A percentile compares a stretch with the other conserved stretches of the same genome.
Evolutionary conservation across 2,329 filamentous ascomycete species (phyloP).

Genomic region (Nakataea oryzae): DNA sequence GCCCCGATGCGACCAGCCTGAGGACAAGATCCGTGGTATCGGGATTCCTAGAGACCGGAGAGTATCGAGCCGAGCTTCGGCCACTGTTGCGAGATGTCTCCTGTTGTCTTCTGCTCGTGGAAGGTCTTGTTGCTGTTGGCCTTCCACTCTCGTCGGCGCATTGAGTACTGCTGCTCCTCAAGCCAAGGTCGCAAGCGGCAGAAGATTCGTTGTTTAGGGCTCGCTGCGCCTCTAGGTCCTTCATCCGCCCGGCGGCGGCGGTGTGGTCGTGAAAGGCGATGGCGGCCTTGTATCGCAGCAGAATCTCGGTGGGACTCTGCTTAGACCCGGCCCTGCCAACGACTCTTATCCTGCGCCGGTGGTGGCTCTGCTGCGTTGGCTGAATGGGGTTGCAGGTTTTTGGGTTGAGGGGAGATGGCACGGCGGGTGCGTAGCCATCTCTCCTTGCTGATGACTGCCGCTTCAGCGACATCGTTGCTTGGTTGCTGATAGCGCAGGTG

Average conservation of each 20-base stretch:
- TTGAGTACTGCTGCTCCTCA: not conserved
- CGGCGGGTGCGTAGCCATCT: constrained; percentile 4
- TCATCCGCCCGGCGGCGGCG: not conserved
- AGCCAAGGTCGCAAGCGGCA: not conserved
- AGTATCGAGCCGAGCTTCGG: not conserved
- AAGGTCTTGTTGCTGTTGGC: not conserved
- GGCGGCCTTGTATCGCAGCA: constrained; percentile 1
- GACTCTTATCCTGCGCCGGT: not conserved
- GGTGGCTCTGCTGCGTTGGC: constrained; percentile 2
- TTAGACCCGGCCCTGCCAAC: not conserved
- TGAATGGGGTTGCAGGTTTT: constrained; percentile 7
- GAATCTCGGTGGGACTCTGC: constrained; percentile 1
- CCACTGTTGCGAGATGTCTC: not conserved
- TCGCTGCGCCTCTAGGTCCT: not conserved
- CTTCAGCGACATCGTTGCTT: not conserved
- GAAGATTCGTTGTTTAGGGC: not conserved
- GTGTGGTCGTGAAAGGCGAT: not conserved
- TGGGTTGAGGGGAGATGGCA: constrained; percentile 10
- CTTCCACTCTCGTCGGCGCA: not conserved
- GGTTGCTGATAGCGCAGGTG: not conserved
- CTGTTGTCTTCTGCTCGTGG: not conserved
- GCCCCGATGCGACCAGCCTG: not conserved
- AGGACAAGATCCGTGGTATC: not conserved
- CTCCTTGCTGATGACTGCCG: constrained; percentile 7
- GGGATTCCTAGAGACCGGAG: not conserved